Evolutionary conservation across 164 flowering plant species (phyloP).

Genomic region (Houttuynia cordata): DNA sequence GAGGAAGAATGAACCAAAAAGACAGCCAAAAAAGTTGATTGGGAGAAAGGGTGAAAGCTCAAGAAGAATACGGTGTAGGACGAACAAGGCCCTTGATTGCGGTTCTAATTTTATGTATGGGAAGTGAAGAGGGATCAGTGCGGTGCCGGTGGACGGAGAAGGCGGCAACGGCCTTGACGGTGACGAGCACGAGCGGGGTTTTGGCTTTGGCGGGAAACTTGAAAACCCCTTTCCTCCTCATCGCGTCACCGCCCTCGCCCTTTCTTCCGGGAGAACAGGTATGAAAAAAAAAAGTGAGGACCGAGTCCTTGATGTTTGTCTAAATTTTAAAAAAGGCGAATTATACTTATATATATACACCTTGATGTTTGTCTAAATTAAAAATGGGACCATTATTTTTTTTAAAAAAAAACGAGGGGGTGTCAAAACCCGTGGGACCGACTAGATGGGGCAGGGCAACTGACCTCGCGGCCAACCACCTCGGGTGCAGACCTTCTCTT

Average conservation of each 20-base stretch:
- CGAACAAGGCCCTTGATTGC: conserved; percentile 39
- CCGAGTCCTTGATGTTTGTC: too few relatives aligned
- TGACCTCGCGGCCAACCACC: too few relatives aligned
- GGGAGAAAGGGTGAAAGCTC: conserved; percentile 5
- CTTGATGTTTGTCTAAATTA: too few relatives aligned
- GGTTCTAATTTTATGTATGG: conserved; percentile 19
- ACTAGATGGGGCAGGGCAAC: too few relatives aligned
- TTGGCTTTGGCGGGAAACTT: conserved; percentile 35
- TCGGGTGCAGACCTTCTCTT: too few relatives aligned
- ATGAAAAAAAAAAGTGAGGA: too few relatives aligned
- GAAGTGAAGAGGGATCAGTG: conserved; percentile 14
- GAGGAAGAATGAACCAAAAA: neutral
- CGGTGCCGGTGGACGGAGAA: conserved; percentile 17
- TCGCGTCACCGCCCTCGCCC: neutral
- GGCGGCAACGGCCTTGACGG: conserved; percentile 18
- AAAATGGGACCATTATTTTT: too few relatives aligned
- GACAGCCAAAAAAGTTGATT: neutral
- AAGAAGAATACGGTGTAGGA: conserved; percentile 40
- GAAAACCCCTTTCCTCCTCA: conserved; percentile 6
- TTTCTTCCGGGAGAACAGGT: too few relatives aligned
- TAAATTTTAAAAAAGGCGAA: too few relatives aligned
- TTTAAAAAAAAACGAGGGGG: too few relatives aligned
- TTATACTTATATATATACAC: too few relatives aligned
- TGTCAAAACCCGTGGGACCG: too few relatives aligned
- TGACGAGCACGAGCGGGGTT: conserved; percentile 19